Percentiles rank a stretch among this genome's conserved stretches.
These are phyloP conservation scores for Pseudocercospora fuligena DNA, from an alignment of 2,329 filamentous ascomycete genomes.

Conservation along the genomic window DNA sequence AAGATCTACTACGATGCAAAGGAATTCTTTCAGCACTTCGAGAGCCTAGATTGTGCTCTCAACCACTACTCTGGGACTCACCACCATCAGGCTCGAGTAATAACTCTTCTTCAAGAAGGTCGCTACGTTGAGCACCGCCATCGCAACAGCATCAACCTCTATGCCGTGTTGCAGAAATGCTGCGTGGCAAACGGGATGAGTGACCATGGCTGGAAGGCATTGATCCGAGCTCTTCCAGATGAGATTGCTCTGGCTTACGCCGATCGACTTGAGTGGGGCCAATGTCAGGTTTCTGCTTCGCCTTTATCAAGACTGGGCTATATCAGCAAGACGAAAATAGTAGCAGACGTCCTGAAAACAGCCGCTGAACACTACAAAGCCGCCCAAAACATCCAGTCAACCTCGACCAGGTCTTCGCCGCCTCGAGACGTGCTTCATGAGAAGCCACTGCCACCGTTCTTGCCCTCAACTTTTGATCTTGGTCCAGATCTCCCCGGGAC, in stretches of 20 bases:
- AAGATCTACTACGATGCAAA: conserved; percentile 9
- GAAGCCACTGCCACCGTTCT: background rate
- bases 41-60: conserved; percentile 11
- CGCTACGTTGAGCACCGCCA: background rate
- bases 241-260: conserved; percentile 9
- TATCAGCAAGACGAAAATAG: conserved; percentile 7
- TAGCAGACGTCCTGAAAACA: background rate
- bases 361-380: background rate
- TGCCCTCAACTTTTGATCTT: background rate
- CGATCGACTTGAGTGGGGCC: conserved; percentile 17
- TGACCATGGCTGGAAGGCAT: conserved; percentile 4
- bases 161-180: conserved; percentile 1
- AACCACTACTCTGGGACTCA: conserved; percentile 8
- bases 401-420: background rate
- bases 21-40: conserved; percentile 16
- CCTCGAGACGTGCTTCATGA: background rate
- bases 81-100: conserved; percentile 11
- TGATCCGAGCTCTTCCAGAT: conserved; percentile 5
- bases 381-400: background rate
- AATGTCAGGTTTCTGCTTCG: background rate
- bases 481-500: background rate
- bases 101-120: conserved; percentile 17
- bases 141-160: conserved; percentile 1
- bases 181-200: conserved; percentile 1
- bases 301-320: conserved; percentile 12